Evolutionary conservation across 2,329 filamentous ascomycete genomes (phyloP).

Genomic region (Paraconiothyrium brasiliense): DNA sequence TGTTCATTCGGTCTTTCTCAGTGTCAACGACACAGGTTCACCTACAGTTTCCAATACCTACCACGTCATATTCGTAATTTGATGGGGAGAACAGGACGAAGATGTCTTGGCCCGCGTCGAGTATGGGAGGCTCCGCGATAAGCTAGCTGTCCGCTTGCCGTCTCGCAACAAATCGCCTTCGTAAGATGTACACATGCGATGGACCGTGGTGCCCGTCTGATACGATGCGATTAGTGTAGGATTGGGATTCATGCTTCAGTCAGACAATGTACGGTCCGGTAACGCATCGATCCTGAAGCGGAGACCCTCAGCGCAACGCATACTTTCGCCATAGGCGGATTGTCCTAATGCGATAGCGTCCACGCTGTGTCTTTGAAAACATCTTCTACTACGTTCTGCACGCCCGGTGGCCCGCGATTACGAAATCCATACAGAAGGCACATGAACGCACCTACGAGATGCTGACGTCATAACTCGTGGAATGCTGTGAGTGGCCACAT

Average conservation of each 20-base stretch:
- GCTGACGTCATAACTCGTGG: background rate
- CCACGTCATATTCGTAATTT: background rate
- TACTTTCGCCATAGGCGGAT: slow-evolving; percentile 19
- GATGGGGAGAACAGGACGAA: background rate
- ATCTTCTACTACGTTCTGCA: background rate
- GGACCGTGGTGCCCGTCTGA: slow-evolving; percentile 6
- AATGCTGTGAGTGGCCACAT: slow-evolving; percentile 7
- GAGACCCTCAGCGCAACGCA: slow-evolving; percentile 9
- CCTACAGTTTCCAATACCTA: no score
- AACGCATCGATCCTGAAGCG: slow-evolving; percentile 2
- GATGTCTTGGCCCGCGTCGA: background rate
- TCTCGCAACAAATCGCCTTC: no score
- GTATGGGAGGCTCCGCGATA: no score
- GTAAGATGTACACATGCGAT: no score
- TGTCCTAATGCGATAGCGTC: no score
- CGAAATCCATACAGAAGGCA: background rate
- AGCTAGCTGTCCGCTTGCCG: no score
- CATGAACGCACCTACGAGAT: background rate
- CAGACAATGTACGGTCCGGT: background rate
- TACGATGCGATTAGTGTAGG: slow-evolving; percentile 5
- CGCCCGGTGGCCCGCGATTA: background rate
- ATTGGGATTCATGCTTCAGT: background rate
- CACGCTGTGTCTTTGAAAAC: background rate
- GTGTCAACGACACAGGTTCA: no score
- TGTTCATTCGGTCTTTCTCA: background rate